phyloP scores from a whole-genome alignment of 148 eudicot species.

The Vaccinium darrowii region DNA sequence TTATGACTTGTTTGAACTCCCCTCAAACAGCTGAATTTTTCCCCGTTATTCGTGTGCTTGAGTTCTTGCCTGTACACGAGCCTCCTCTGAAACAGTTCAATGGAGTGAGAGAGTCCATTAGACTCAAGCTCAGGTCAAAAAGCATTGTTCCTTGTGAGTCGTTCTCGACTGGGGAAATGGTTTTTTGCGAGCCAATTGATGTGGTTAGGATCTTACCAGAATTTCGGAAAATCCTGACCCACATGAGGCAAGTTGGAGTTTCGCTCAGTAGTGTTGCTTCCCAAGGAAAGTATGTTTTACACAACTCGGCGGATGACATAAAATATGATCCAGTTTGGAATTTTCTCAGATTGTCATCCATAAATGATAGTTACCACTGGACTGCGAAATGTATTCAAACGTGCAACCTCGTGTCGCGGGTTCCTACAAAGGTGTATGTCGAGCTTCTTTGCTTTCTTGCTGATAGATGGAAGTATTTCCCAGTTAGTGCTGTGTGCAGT shows the following conservation, averaged over 20 bases:
- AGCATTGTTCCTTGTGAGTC: conserved; percentile 41
- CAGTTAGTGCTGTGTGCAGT: not conserved
- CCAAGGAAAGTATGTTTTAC: not conserved
- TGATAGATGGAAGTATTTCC: conserved; percentile 4
- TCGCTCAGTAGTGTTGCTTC: not conserved
- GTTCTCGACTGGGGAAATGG: conserved; percentile 14
- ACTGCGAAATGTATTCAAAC: conserved; percentile 18
- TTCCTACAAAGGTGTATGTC: conserved; percentile 4
- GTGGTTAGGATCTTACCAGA: conserved; percentile 14
- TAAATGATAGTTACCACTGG: conserved; percentile 10
- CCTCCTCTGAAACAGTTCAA: conserved; percentile 33
- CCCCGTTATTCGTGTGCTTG: too few relatives aligned
- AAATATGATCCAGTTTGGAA: not conserved
- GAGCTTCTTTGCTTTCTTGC: conserved; percentile 15
- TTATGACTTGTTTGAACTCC: too few relatives aligned
- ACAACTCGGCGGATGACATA: not conserved
- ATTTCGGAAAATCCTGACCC: conserved; percentile 14
- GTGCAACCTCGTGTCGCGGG: conserved; percentile 3
- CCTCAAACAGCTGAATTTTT: too few relatives aligned
- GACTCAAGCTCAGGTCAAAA: conserved; percentile 14
- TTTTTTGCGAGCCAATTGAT: conserved; percentile 20
- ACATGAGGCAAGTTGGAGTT: not conserved
- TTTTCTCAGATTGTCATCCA: conserved; percentile 12
- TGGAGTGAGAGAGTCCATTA: conserved; percentile 30
- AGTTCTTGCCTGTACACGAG: conserved; percentile 20